phyloP scores from a whole-genome alignment of 2,329 filamentous ascomycete species.

The Colletotrichum caudatum region DNA sequence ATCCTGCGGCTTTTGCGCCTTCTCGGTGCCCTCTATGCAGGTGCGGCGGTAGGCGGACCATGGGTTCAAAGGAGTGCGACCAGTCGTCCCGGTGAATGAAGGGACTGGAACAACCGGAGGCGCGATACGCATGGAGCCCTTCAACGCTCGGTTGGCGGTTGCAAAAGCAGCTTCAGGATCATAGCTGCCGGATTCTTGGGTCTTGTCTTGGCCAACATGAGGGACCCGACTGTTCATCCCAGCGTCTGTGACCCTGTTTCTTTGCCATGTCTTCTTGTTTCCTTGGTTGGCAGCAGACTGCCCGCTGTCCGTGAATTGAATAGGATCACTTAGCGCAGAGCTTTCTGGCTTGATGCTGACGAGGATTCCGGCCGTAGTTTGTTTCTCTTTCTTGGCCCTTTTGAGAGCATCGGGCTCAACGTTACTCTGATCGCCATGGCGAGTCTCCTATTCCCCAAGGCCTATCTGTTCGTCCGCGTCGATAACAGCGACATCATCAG shows the following conservation, averaged over 20 bases:
- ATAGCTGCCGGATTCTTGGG: background rate
- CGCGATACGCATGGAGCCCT: constrained; percentile 18
- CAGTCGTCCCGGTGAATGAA: background rate
- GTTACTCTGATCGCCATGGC: background rate
- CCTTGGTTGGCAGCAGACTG: background rate
- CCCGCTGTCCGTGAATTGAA: background rate
- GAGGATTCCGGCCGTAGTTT: no score
- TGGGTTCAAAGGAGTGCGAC: constrained; percentile 16
- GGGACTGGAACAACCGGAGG: background rate
- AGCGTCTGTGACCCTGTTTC: background rate
- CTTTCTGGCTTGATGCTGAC: background rate
- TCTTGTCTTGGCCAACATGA: background rate
- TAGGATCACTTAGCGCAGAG: background rate
- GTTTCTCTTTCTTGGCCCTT: background rate
- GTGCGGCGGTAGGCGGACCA: constrained; percentile 2
- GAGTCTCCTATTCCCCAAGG: background rate
- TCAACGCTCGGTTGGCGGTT: background rate
- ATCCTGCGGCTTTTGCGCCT: background rate
- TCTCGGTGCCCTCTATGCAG: background rate
- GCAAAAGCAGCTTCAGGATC: background rate
- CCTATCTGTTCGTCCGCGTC: background rate
- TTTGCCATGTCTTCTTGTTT: background rate
- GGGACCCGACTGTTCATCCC: background rate
- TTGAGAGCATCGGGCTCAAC: background rate
- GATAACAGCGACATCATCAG: background rate